Evolutionary conservation across 2,329 filamentous ascomycete species (phyloP).

Genomic region (Neopestalotiopsis sp.): DNA sequence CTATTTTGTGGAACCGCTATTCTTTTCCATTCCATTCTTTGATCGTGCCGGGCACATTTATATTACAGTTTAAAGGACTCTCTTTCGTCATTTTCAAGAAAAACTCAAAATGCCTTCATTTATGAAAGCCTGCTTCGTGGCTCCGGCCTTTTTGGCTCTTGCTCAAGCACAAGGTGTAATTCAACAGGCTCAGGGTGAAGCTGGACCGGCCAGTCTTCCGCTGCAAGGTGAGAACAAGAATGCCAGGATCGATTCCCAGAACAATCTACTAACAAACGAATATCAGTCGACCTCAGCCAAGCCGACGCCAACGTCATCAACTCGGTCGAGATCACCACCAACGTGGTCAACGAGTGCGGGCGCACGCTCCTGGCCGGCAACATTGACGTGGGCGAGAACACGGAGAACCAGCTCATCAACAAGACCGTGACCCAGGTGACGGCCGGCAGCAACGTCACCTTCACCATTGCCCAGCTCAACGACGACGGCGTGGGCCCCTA

Average conservation of each 20-base stretch:
- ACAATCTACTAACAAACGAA: no score
- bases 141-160: constrained; percentile 31
- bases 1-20: constrained; percentile 9
- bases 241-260: no score
- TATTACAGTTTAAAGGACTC: neutral
- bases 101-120: constrained; percentile 26
- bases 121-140: constrained; percentile 22
- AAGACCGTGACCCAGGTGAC: constrained; percentile 54
- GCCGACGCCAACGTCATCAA: constrained; percentile 66
- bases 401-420: constrained; percentile 53
- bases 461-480: constrained; percentile 58
- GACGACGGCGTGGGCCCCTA: constrained; percentile 60
- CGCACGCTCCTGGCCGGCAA: constrained; percentile 64
- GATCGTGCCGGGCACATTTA: constrained; percentile 18
- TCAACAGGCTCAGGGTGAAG: constrained; percentile 32
- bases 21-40: constrained; percentile 2
- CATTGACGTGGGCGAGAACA: constrained; percentile 65
- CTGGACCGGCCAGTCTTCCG: constrained; percentile 32
- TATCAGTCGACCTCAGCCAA: constrained; percentile 15
- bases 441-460: constrained; percentile 46
- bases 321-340: constrained; percentile 56
- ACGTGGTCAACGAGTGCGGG: constrained; percentile 65
- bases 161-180: constrained; percentile 39
- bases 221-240: no score
- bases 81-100: neutral